Evolutionary conservation across 2,329 filamentous ascomycete species (phyloP).

Genomic region (Claviceps sp.): DNA sequence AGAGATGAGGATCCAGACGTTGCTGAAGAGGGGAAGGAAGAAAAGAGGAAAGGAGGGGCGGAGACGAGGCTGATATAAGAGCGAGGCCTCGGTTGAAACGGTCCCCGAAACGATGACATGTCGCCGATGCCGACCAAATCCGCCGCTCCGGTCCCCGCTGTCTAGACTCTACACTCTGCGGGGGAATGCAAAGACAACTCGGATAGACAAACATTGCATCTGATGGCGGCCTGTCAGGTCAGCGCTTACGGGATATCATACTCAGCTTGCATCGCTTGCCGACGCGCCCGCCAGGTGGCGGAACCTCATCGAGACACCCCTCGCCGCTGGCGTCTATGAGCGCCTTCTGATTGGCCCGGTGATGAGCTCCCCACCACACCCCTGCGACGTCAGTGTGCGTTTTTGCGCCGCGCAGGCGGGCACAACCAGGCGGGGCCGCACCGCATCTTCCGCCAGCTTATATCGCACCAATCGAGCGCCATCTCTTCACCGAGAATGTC

Average conservation of each 20-base stretch:
- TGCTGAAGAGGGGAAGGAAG: conserved; percentile 47
- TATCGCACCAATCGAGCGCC: too few species aligned
- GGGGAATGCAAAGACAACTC: not conserved
- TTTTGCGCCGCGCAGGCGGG: not conserved
- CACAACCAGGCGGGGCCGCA: too few species aligned
- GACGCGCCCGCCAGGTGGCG: conserved; percentile 2
- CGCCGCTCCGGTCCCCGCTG: too few species aligned
- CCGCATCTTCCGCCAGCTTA: too few species aligned
- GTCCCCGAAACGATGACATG: not conserved
- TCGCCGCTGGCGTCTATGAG: conserved; percentile 12
- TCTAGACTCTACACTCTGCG: too few species aligned
- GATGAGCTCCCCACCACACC: not conserved
- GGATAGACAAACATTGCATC: not conserved
- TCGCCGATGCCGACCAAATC: too few species aligned
- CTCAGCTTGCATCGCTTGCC: conserved; percentile 1
- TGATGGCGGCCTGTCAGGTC: not conserved
- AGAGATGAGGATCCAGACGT: conserved; percentile 43
- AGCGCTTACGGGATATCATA: too few species aligned
- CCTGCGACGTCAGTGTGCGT: conserved; percentile 3
- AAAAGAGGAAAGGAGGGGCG: conserved; percentile 22
- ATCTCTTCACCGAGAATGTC: too few species aligned
- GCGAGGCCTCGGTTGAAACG: conserved; percentile 1
- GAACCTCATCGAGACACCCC: not conserved
- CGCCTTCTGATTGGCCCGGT: conserved; percentile 11
- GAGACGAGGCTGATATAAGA: not conserved